Evolutionary conservation across 441 rosid species (phyloP).

Genomic region (Syzygium malaccense): DNA sequence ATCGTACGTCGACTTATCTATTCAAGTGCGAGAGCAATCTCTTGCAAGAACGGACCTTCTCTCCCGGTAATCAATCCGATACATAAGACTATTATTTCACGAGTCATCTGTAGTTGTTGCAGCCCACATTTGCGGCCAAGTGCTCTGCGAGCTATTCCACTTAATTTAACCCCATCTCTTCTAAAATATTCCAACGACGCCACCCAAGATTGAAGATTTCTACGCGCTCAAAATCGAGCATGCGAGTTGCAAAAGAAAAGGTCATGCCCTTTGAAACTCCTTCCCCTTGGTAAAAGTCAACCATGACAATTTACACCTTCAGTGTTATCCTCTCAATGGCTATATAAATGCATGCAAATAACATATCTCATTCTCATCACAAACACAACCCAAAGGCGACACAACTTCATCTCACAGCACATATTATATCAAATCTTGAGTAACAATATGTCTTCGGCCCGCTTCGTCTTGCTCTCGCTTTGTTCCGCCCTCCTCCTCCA

Average conservation of each 20-base stretch:
- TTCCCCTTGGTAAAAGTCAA: not conserved
- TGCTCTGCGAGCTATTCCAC: not conserved
- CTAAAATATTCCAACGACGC: not conserved
- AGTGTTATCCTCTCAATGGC: not conserved
- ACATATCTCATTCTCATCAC: not conserved
- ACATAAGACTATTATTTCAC: not conserved
- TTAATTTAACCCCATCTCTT: not conserved
- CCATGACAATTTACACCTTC: not conserved
- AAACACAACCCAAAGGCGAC: not conserved
- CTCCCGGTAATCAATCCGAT: not conserved
- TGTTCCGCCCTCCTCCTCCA: slow-evolving; percentile 16
- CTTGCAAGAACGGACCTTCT: not conserved
- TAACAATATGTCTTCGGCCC: not conserved
- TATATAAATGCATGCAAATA: not conserved
- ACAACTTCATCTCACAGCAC: not conserved
- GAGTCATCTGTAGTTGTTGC: not conserved
- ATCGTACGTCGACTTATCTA: not conserved
- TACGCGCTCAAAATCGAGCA: not conserved
- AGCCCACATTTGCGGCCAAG: not conserved
- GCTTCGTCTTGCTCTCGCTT: not conserved
- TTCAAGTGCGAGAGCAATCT: not conserved
- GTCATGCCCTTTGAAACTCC: not conserved
- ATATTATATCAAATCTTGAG: not conserved
- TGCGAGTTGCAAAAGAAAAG: not conserved
- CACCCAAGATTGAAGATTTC: not conserved